These are phyloP conservation scores for Rhizopogon vesiculosus DNA, from an alignment of 768 basidiomycete genomes.

Conservation along the genomic window DNA sequence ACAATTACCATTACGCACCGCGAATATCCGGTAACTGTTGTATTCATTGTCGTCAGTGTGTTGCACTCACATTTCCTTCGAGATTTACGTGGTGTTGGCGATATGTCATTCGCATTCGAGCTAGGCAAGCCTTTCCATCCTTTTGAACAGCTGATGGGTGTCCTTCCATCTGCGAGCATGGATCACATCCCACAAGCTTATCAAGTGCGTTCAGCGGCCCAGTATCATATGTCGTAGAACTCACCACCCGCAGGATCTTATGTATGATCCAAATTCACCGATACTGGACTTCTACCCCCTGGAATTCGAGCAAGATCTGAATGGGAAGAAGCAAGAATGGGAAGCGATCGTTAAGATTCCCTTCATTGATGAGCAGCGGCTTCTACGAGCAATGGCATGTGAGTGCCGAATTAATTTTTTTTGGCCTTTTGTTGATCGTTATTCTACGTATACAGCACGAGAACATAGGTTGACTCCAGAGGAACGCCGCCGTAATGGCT, in stretches of 20 bases:
- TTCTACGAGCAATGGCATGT: slow-evolving; percentile 84
- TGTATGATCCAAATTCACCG: slow-evolving; percentile 79
- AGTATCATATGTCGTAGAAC: neutral
- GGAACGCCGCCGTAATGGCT: slow-evolving; percentile 71
- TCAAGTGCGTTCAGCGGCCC: slow-evolving; percentile 42
- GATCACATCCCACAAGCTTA: slow-evolving; percentile 87
- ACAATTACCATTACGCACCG: slow-evolving; percentile 96
- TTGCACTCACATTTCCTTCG: slow-evolving; percentile 7
- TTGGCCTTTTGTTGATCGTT: neutral
- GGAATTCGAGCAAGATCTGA: slow-evolving; percentile 90
- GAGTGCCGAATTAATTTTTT: slow-evolving; percentile 20
- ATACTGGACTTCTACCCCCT: slow-evolving; percentile 93
- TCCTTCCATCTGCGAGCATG: slow-evolving; percentile 86
- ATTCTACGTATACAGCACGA: slow-evolving; percentile 43
- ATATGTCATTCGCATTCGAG: slow-evolving; percentile 83
- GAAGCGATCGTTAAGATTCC: slow-evolving; percentile 99
- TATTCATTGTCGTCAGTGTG: neutral
- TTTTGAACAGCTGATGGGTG: slow-evolving; percentile 97
- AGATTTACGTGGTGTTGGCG: slow-evolving; percentile 61
- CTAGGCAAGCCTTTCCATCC: slow-evolving; percentile 89
- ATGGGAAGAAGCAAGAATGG: slow-evolving; percentile 99
- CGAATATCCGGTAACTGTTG: slow-evolving; percentile 78
- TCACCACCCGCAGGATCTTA: slow-evolving; percentile 61
- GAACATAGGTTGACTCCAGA: slow-evolving; percentile 74
- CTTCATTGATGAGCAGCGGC: slow-evolving; percentile 81